Conservation (phyloP, 768 basidiomycete genomes). For the Termitomyces sp. region DNA sequence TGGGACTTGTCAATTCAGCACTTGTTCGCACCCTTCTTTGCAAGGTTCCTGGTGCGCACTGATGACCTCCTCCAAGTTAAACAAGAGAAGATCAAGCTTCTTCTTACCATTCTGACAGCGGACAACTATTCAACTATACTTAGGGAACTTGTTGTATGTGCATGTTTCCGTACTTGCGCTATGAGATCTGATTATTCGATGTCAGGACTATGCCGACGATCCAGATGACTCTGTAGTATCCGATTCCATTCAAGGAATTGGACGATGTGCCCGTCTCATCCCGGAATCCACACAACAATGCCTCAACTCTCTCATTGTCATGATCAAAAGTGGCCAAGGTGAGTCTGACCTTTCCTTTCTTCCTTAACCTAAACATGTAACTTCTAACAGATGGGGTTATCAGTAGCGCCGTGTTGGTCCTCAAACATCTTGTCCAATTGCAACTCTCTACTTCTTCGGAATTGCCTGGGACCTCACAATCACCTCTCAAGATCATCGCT, state of each 20-base stretch:
- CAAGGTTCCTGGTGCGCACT: slow-evolving; percentile 67
- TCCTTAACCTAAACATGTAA: slow-evolving; percentile 1
- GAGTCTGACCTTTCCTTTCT: slow-evolving; percentile 22
- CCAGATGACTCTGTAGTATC: slow-evolving; percentile 68
- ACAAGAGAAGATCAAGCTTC: slow-evolving; percentile 69
- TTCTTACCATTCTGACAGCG: slow-evolving; percentile 61
- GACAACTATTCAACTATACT: slow-evolving; percentile 74
- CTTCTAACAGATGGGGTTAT: slow-evolving; percentile 63
- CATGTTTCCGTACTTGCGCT: not conserved
- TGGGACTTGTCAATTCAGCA: slow-evolving; percentile 35
- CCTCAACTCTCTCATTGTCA: slow-evolving; percentile 69
- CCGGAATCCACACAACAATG: slow-evolving; percentile 73
- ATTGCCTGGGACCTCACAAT: slow-evolving; percentile 28
- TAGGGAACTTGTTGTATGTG: slow-evolving; percentile 79
- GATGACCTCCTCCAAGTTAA: slow-evolving; percentile 70
- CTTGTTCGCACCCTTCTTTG: slow-evolving; percentile 61
- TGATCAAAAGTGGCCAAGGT: slow-evolving; percentile 81
- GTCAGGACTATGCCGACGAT: slow-evolving; percentile 81
- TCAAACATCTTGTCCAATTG: slow-evolving; percentile 80
- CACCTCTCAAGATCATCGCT: slow-evolving; percentile 68
- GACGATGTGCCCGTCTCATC: slow-evolving; percentile 65
- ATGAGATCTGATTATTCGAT: not conserved
- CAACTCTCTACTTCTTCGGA: slow-evolving; percentile 42
- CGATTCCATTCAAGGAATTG: slow-evolving; percentile 77
- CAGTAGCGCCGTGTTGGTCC: slow-evolving; percentile 77